Base-by-base conservation (phyloP, 169 alveolate species). In the Besnoitia besnoiti region DNA sequence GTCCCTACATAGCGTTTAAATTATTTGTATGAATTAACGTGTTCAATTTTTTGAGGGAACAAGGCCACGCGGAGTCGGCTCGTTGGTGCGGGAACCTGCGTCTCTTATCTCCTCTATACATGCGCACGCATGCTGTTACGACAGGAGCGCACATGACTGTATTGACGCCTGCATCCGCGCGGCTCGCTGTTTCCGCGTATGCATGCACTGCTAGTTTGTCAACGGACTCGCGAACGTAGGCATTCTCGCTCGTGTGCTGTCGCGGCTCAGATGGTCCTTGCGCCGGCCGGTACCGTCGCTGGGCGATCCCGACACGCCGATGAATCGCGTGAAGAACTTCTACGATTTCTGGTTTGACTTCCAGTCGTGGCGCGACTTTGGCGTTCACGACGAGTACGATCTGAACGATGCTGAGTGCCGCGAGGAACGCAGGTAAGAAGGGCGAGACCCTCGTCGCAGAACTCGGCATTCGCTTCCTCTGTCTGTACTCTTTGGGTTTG, bases 321-420 rank as follows among this genome's bases (percentile, higher is more conserved):
- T 80, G 80, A 42, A 40, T n/a, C 75, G 8, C 46, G 94, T 94
- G 79, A 35, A 76, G n/a, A 24, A 30, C 46, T 94, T 94, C 44
- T 94, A 94, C 84, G 87, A 90, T 42, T 94, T 90, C 77, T 94
- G 95, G 95, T 90, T 49, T 61, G 91, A 79, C 3, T 94, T 90
- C 62, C 89, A 90, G 62, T 84, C 94, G 5, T 91, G 94, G 94
- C 67, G 95, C 7, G 95, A 94, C 85, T 94, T 94, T 79, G 84
- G 93, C 42, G 77, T 96, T 37, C 97, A 96, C 90, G 98, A 97
- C 42, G 98, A 96, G 61, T 95, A 96, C 91, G 98, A 97, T 92
- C 87, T 96, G 40, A 93, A 94, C 77, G 98, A 96, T 46, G 98
- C 99, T 3, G 96, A 95, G 55, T 96, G 96, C 92, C 87, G 98